Evolutionary conservation across 148 eudicot genomes (phyloP).

Genomic region (Cornus florida): DNA sequence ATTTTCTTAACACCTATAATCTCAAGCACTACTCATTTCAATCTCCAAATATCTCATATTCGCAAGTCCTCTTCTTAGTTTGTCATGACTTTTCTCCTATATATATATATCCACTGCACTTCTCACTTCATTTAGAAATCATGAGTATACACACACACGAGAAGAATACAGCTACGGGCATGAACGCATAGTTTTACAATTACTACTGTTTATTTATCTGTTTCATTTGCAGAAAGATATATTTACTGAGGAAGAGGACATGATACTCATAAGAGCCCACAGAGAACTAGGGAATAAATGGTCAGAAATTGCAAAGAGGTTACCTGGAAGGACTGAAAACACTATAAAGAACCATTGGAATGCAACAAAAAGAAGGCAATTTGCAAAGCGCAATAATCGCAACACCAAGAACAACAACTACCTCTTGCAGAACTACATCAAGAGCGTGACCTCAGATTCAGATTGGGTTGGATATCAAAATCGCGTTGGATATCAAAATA

Average conservation of each 20-base stretch:
- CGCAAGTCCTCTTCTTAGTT: no score
- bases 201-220: neutral
- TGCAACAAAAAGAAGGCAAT: conserved; percentile 36
- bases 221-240: conserved; percentile 19
- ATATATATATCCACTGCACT: no score
- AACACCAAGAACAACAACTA: neutral
- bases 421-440: conserved; percentile 27
- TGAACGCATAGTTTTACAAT: no score
- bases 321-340: conserved; percentile 38
- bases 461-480: neutral
- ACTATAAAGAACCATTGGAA: conserved; percentile 40
- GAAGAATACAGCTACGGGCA: no score
- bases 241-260: conserved; percentile 37
- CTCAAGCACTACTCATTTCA: no score
- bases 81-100: no score
- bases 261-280: conserved; percentile 23
- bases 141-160: no score
- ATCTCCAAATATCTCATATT: no score
- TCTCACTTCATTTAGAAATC: no score
- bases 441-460: conserved; percentile 14
- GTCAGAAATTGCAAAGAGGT: conserved; percentile 28
- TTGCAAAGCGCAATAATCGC: conserved; percentile 9
- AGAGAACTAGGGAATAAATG: conserved; percentile 26
- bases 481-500: neutral
- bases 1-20: no score